Base-by-base conservation (phyloP, 192 early-diverging fungal species). In the Coemansia sp. region DNA sequence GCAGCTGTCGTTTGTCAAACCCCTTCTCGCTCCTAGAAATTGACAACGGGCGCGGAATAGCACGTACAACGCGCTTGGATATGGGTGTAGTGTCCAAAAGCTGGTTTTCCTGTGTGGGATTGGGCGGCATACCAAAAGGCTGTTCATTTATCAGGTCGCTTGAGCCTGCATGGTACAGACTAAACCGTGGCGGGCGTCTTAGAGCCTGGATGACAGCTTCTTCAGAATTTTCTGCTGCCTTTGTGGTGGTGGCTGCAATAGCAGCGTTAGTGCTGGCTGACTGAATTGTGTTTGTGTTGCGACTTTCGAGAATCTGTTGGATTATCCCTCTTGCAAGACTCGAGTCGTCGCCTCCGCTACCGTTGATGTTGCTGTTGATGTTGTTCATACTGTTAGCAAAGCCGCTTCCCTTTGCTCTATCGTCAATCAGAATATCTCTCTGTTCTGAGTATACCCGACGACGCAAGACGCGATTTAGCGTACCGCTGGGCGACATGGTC, bases 401-500 rank as follows among this genome's bases (percentile, higher is more conserved):
- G 34, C 7, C 11, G 34, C 34, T 5, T 10, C 34, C 34, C 11
- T 10, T 37, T 6, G 9, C 9, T 9, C 34, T 37, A 37, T 37
- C 34, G 9, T 61, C 58, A 23, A 53, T 17, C 27, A 56, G 44
- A 14, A 63, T 24, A 23, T 43, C 55, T 22, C 25, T 44, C 58
- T 50, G 69, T 14, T 30, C 37, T 5, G 33, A 45, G 9, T 47
- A 37, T 13, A 59, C 51, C 13, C 63, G 59, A 51, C 60, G 64
- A 9, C 69, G 75, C n/a, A 78, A 33, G 22, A 70, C 69, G 54
- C 52, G 62, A 11, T 55, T 53, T 21, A 78, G 61, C 1, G 75
- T 78, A 23, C 69, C 65, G 47, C 61, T 69, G 7, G 75, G 75
- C 21, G 75, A 78, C 61, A 68, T 67, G 38, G 75, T 39, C 55